A percentile compares a stretch with the other conserved stretches of the same genome.
Conservation (phyloP, 345 rosid species). For the Gossypium arboreum region DNA sequence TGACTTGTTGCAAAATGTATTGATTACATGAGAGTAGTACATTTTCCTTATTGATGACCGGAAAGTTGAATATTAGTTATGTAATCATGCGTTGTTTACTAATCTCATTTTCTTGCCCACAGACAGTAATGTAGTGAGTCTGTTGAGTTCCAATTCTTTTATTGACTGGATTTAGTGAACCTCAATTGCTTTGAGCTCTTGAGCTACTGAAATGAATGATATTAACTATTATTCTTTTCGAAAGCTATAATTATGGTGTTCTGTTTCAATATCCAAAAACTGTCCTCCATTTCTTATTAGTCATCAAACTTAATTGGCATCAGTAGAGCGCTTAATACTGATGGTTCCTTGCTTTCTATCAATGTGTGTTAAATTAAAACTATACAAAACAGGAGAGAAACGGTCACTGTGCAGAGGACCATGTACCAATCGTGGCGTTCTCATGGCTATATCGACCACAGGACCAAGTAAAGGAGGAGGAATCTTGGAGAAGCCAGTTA, state of each 20-base stretch:
- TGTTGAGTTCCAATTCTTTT: too few species aligned
- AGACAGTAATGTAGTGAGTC: too few species aligned
- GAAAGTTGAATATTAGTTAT: too few species aligned
- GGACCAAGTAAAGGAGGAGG: slow-evolving; percentile 70
- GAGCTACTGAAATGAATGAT: too few species aligned
- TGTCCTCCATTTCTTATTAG: not conserved
- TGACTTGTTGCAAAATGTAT: too few species aligned
- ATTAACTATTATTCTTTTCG: too few species aligned
- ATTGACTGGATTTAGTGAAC: too few species aligned
- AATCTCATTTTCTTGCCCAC: too few species aligned
- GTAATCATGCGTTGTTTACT: too few species aligned
- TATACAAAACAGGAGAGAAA: slow-evolving; percentile 41
- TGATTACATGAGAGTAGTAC: too few species aligned
- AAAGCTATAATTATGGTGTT: not conserved
- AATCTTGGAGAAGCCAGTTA: slow-evolving; percentile 63
- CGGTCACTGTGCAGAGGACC: slow-evolving; percentile 44
- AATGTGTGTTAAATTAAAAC: slow-evolving; percentile 10
- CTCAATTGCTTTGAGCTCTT: too few species aligned
- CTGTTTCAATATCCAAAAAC: not conserved
- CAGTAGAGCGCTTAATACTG: not conserved
- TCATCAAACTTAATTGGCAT: not conserved
- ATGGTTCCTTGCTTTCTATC: not conserved
- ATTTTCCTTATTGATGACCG: too few species aligned
- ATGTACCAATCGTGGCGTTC: slow-evolving; percentile 43
- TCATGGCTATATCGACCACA: slow-evolving; percentile 46